phyloP scores from a whole-genome alignment of 1,139 yeast genomes.

The Yamadazyma aaseri region DNA sequence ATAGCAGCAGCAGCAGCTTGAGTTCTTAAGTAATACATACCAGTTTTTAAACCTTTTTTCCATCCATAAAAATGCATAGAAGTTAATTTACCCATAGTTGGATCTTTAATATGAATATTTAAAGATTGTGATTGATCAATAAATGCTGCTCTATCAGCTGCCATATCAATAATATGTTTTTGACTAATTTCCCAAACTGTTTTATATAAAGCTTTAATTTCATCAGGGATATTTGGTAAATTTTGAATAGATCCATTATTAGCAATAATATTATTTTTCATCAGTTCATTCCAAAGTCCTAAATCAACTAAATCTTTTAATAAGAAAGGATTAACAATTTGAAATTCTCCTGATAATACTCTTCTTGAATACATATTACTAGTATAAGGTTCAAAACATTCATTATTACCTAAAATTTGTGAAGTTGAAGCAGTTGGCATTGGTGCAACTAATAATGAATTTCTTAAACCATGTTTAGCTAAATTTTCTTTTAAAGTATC shows the following conservation, averaged over 20 bases:
- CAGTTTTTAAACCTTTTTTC: constrained; percentile 64
- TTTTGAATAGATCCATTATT: constrained; percentile 57
- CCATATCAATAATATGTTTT: constrained; percentile 56
- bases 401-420: constrained; percentile 59
- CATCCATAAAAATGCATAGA: constrained; percentile 63
- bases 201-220: constrained; percentile 50
- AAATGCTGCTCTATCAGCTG: constrained; percentile 60
- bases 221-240: constrained; percentile 50
- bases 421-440: constrained; percentile 69
- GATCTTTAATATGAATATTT: constrained; percentile 54
- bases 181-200: constrained; percentile 66
- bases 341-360: constrained; percentile 62
- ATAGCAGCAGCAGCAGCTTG: constrained; percentile 65
- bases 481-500: constrained; percentile 46
- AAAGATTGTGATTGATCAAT: constrained; percentile 62
- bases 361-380: constrained; percentile 60
- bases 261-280: constrained; percentile 52
- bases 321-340: constrained; percentile 57
- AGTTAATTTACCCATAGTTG: constrained; percentile 59
- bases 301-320: constrained; percentile 53
- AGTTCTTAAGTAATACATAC: constrained; percentile 62
- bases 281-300: constrained; percentile 53
- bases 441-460: constrained; percentile 61
- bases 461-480: constrained; percentile 49
- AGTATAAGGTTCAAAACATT: constrained; percentile 63